These are phyloP conservation scores for Pascua sp. DNA, from an alignment of 1,284 basidiomycete species.

Conservation along the genomic window DNA sequence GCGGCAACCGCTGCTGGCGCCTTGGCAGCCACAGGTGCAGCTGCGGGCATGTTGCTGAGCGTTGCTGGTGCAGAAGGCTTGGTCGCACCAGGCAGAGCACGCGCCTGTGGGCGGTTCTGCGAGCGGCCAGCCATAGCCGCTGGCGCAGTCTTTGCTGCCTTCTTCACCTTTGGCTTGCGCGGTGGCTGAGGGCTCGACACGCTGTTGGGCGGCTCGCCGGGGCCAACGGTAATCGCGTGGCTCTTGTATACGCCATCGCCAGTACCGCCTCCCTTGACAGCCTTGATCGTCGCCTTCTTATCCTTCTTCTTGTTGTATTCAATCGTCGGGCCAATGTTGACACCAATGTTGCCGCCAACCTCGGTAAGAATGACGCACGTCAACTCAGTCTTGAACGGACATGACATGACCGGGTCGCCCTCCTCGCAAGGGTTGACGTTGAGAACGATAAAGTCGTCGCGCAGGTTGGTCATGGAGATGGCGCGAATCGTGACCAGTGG, in stretches of 20 bases:
- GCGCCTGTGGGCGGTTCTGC: slow-evolving; percentile 42
- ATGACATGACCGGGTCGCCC: slow-evolving; percentile 90
- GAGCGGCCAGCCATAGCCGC: slow-evolving; percentile 35
- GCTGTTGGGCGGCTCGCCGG: slow-evolving; percentile 81
- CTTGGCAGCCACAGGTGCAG: slow-evolving; percentile 8
- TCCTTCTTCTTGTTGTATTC: slow-evolving; percentile 96
- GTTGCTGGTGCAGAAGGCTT: slow-evolving; percentile 46
- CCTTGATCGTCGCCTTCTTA: slow-evolving; percentile 84
- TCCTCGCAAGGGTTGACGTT: slow-evolving; percentile 77
- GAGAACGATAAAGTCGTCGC: slow-evolving; percentile 90
- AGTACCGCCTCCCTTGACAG: slow-evolving; percentile 83
- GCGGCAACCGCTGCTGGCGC: background rate
- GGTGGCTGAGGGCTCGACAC: slow-evolving; percentile 77
- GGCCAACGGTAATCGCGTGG: slow-evolving; percentile 79
- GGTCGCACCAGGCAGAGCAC: slow-evolving; percentile 43
- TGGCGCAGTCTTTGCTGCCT: slow-evolving; percentile 41
- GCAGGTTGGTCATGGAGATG: slow-evolving; percentile 78
- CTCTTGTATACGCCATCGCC: slow-evolving; percentile 91
- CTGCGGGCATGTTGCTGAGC: slow-evolving; percentile 6
- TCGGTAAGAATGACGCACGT: slow-evolving; percentile 75
- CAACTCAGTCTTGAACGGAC: slow-evolving; percentile 95
- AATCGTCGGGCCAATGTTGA: slow-evolving; percentile 75
- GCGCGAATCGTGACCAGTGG: slow-evolving; percentile 80
- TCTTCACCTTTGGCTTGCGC: slow-evolving; percentile 62
- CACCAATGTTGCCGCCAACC: slow-evolving; percentile 70